Conservation (phyloP, 2,329 filamentous ascomycete genomes). For the Ophiobolus disseminans region DNA sequence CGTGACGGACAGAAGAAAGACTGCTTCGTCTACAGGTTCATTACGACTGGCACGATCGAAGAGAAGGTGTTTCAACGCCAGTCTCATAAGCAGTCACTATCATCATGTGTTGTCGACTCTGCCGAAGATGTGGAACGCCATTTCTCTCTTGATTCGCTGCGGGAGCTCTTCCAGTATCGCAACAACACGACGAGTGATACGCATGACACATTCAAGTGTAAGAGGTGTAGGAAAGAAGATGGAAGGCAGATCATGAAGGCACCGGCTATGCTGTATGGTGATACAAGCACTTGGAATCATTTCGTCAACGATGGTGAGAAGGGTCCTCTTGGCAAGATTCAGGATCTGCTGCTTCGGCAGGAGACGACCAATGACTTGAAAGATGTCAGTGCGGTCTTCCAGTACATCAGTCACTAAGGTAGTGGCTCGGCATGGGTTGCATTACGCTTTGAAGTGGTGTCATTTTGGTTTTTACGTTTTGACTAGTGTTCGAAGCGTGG, state of each 20-base stretch:
- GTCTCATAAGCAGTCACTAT: constrained; percentile 96
- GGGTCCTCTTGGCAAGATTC: constrained; percentile 77
- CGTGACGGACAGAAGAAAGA: constrained; percentile 99
- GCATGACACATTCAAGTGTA: constrained; percentile 98
- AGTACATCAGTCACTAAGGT: constrained; percentile 90
- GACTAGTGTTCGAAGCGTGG: too few species aligned
- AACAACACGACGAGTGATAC: constrained; percentile 87
- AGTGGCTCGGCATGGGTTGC: too few species aligned
- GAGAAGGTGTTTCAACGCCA: constrained; percentile 99
- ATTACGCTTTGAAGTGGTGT: too few species aligned
- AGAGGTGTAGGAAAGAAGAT: constrained; percentile 82
- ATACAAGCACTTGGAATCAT: constrained; percentile 99
- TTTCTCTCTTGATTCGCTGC: constrained; percentile 87
- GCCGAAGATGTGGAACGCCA: constrained; percentile 97
- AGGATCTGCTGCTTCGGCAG: constrained; percentile 88
- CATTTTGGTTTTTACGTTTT: too few species aligned
- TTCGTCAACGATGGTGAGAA: constrained; percentile 78
- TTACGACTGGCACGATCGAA: constrained; percentile 95
- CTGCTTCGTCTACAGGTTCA: constrained; percentile 99
- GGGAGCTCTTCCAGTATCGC: constrained; percentile 94
- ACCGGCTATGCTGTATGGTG: constrained; percentile 93
- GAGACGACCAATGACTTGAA: constrained; percentile 70
- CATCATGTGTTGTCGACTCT: constrained; percentile 93
- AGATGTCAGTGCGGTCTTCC: constrained; percentile 93
- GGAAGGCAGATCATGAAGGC: constrained; percentile 89